These are phyloP conservation scores for Silene uniflora DNA, from an alignment of 148 eudicot species.

Conservation along the genomic window DNA sequence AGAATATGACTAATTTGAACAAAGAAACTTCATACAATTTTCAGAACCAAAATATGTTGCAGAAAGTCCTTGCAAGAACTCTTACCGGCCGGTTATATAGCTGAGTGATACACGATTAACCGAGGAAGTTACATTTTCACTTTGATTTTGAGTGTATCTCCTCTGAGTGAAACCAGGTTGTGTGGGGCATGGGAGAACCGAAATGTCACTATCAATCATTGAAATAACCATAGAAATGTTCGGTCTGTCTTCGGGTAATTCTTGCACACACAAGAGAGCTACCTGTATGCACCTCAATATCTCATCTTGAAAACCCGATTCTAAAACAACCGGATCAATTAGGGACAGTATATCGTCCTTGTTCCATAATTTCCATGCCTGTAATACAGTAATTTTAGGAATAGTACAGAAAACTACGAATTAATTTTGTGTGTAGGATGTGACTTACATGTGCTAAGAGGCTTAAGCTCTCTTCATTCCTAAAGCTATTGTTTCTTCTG, in stretches of 20 bases:
- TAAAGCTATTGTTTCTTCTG: constrained; percentile 29
- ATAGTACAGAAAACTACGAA: neutral
- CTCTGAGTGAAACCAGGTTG: constrained; percentile 18
- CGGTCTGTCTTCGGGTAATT: constrained; percentile 25
- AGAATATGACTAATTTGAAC: too few species aligned
- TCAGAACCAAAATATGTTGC: too few species aligned
- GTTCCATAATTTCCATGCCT: constrained; percentile 37
- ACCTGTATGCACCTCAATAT: constrained; percentile 25
- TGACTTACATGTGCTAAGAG: constrained; percentile 31
- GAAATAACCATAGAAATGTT: constrained; percentile 27
- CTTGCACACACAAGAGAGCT: constrained; percentile 28
- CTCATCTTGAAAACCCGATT: constrained; percentile 8
- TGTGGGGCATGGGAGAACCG: constrained; percentile 7
- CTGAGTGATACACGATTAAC: constrained; percentile 12
- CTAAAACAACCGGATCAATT: constrained; percentile 10
- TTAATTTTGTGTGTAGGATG: neutral
- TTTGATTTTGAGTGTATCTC: neutral
- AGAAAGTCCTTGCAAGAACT: too few species aligned
- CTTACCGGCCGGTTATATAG: constrained; percentile 10
- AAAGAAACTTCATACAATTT: too few species aligned
- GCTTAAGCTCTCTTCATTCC: constrained; percentile 23
- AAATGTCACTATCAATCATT: constrained; percentile 22
- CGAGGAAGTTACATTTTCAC: neutral
- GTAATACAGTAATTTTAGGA: neutral
- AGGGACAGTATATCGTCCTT: constrained; percentile 16